Conservation (phyloP, 2,329 filamentous ascomycete species). For the Colletotrichum spinosum region DNA sequence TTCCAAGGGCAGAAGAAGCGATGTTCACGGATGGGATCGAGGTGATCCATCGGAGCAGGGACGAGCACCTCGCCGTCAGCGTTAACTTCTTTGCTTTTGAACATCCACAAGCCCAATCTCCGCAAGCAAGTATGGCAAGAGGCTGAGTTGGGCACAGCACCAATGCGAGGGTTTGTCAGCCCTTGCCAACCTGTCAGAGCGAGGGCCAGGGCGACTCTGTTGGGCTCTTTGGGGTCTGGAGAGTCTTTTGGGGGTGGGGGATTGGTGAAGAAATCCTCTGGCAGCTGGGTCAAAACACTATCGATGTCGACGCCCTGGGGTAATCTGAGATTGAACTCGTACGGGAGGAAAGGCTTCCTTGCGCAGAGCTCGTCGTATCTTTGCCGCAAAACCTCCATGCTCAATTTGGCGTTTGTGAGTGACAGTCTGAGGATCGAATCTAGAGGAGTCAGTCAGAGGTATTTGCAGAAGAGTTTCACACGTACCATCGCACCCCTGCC, state of each 20-base stretch:
- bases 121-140: constrained; percentile 89
- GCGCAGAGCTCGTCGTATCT: constrained; percentile 74
- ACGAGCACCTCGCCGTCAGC: constrained; percentile 63
- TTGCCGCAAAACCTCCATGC: constrained; percentile 67
- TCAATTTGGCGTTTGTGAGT: constrained; percentile 70
- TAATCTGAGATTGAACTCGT: constrained; percentile 70
- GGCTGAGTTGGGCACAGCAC: constrained; percentile 77
- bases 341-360: constrained; percentile 68
- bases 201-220: constrained; percentile 73
- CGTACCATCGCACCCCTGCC: constrained; percentile 85
- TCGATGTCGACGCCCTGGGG: constrained; percentile 66
- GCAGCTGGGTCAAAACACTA: constrained; percentile 60
- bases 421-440: constrained; percentile 71
- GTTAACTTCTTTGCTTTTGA: constrained; percentile 78
- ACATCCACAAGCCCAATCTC: constrained; percentile 93
- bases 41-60: constrained; percentile 71
- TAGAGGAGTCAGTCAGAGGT: constrained; percentile 42
- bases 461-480: background rate
- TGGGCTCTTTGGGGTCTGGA: constrained; percentile 50
- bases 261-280: constrained; percentile 65
- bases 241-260: constrained; percentile 46
- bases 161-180: constrained; percentile 63
- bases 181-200: constrained; percentile 83
- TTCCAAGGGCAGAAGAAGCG: constrained; percentile 89
- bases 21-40: constrained; percentile 79